A percentile compares a stretch with the other conserved stretches of the same genome.
These are phyloP conservation scores for Thelonectria discophora DNA, from an alignment of 2,329 filamentous ascomycete genomes.

Conservation along the genomic window DNA sequence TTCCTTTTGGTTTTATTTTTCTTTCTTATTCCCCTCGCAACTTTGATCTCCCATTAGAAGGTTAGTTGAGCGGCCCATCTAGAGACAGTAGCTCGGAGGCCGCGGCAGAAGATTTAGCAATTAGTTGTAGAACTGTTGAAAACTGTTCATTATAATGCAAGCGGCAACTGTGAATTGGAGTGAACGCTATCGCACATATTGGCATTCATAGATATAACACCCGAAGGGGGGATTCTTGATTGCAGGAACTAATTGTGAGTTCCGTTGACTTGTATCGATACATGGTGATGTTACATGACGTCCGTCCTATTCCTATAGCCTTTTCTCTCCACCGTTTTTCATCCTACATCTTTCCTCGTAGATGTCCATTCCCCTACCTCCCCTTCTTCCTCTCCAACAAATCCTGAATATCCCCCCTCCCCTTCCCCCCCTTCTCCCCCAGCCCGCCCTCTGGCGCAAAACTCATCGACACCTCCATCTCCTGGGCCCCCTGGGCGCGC, in stretches of 20 bases:
- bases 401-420: constrained; percentile 51
- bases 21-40: constrained; percentile 34
- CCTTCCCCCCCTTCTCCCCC: constrained; percentile 44
- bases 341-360: constrained; percentile 1
- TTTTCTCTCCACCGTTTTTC: not conserved
- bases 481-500: constrained; percentile 74
- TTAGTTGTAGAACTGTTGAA: constrained; percentile 1
- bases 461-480: constrained; percentile 57
- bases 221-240: not conserved
- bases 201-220: not conserved
- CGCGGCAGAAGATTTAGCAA: constrained; percentile 5
- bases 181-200: too few relatives aligned
- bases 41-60: constrained; percentile 30
- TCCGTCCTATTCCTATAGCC: not conserved
- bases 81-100: not conserved
- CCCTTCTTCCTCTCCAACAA: constrained; percentile 50
- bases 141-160: not conserved
- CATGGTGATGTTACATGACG: constrained; percentile 1
- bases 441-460: constrained; percentile 49
- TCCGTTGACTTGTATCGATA: not conserved
- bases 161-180: too few relatives aligned
- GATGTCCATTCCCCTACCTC: constrained; percentile 29
- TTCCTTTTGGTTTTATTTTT: constrained; percentile 8
- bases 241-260: not conserved
- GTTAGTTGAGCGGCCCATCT: constrained; percentile 6